Conservation (phyloP, 2,329 filamentous ascomycete species). For the Fusarium brevicatenulatum region DNA sequence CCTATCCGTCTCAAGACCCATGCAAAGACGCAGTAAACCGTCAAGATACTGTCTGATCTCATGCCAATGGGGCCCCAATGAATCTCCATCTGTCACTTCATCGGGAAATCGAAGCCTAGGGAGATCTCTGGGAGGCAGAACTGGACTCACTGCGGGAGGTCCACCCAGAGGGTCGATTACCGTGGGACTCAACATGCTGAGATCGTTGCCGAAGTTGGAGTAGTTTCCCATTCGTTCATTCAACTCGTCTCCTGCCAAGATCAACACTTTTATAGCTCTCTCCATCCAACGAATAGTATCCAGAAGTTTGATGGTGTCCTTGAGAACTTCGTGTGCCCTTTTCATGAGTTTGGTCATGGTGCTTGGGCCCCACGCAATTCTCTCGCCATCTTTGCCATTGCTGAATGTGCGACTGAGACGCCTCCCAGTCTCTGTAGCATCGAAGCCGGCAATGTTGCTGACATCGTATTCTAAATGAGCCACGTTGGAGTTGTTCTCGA, state of each 20-base stretch:
- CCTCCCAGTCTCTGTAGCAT: slow-evolving; percentile 44
- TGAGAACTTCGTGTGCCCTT: slow-evolving; percentile 57
- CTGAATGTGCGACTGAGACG: slow-evolving; percentile 39
- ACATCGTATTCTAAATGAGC: slow-evolving; percentile 55
- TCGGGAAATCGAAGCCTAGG: slow-evolving; percentile 29
- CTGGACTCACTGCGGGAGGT: slow-evolving; percentile 42
- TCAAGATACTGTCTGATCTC: slow-evolving; percentile 60
- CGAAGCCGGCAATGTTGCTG: slow-evolving; percentile 55
- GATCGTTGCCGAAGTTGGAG: slow-evolving; percentile 34
- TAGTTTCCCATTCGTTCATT: slow-evolving; percentile 46
- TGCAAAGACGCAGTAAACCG: slow-evolving; percentile 55
- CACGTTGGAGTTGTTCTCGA: slow-evolving; percentile 56
- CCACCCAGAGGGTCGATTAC: slow-evolving; percentile 36
- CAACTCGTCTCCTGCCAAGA: slow-evolving; percentile 56
- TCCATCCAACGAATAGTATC: slow-evolving; percentile 61
- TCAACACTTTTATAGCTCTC: slow-evolving; percentile 55
- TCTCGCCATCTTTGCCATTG: slow-evolving; percentile 38
- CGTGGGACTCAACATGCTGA: slow-evolving; percentile 43
- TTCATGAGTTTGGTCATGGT: slow-evolving; percentile 61
- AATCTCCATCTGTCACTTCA: slow-evolving; percentile 38
- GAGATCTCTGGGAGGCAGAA: slow-evolving; percentile 35
- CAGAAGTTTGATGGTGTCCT: slow-evolving; percentile 57
- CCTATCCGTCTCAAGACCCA: slow-evolving; percentile 57
- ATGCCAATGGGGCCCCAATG: slow-evolving; percentile 55
- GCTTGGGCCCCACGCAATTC: slow-evolving; percentile 50